Evolutionary conservation across 148 eudicot species (phyloP).

Genomic region (Spergularia bocconei): DNA sequence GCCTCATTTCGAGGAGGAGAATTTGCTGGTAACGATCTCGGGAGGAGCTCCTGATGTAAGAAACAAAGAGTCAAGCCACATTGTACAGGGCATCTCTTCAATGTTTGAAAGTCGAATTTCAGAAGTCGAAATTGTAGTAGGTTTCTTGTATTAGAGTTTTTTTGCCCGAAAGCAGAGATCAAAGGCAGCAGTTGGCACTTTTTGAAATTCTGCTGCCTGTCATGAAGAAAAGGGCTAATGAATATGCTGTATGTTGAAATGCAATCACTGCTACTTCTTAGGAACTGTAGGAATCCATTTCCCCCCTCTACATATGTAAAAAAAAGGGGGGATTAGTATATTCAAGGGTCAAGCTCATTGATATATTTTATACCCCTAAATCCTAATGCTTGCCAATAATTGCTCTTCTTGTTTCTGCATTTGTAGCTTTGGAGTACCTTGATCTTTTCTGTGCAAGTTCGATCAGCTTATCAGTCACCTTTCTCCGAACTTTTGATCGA

Average conservation of each 20-base stretch:
- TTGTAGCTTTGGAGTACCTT: neutral
- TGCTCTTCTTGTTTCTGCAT: neutral
- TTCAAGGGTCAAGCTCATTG: conserved; percentile 16
- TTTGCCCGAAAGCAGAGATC: conserved; percentile 13
- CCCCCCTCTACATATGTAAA: conserved; percentile 20
- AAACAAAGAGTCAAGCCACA: conserved; percentile 8
- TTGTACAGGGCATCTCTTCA: conserved; percentile 31
- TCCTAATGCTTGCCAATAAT: neutral
- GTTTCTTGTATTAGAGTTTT: conserved; percentile 11
- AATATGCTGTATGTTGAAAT: conserved; percentile 28
- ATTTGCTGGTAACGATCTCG: conserved; percentile 50
- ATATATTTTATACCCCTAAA: neutral
- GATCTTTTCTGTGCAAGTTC: no score
- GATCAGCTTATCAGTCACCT: no score
- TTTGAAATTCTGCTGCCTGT: conserved; percentile 34
- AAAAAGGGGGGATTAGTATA: conserved; percentile 25
- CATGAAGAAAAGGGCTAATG: conserved; percentile 20
- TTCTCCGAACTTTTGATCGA: no score
- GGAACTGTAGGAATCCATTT: conserved; percentile 24
- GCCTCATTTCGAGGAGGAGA: conserved; percentile 50
- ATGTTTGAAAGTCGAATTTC: conserved; percentile 4
- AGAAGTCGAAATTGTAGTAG: conserved; percentile 14
- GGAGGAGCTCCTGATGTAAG: conserved; percentile 41
- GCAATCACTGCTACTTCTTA: conserved; percentile 17
- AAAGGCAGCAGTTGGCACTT: conserved; percentile 29